Base-by-base conservation (phyloP, 2,329 filamentous ascomycete species). In the Pyrenochaeta sp. region DNA sequence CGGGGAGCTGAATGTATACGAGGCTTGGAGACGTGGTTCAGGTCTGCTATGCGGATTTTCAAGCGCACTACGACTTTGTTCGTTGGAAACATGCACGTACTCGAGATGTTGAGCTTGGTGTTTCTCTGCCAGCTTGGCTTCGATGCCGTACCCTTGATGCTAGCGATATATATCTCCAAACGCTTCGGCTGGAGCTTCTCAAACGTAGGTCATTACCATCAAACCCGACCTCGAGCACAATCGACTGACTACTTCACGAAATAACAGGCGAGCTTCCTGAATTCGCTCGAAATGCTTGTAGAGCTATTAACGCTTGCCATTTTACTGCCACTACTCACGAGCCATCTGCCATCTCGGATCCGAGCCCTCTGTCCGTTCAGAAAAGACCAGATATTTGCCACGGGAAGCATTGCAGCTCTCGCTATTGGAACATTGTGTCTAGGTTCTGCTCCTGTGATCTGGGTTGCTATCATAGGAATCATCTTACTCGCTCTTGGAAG, bases 111-210 rank as follows among this genome's bases (percentile, higher is more conserved):
- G 30, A 8, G 54, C 0, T 28, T 66, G 5, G 60, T 62, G 3
- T 62, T 66, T 24, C 10, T 66, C 9, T 61, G 59, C 32, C 66
- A 68, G 48, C 40, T 68, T 2, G 64, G 64, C 10, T 66, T 56
- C 34, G 66, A 68, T 49, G 59, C 59, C 9, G 54, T 66, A 1
- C 61, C 64, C 0, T 40, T 61, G 34, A 65, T 68, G 61, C 25
- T 68, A 39, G 49, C 60, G 2, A 63, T 68, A 24, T 66, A 66
- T 19, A 54, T 68, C 12, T 66, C 61, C 12, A 66, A 66, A 44
- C 56, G 64, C 1, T 68, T 59, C 36, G 58, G 56, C 1, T 68
- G 66, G 66, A 50, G 22, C 1, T 66, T 68, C 25, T 52, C 64
- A 25, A 34, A 66, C 39, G 66, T 68, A 55, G 61, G 66, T 58